phyloP scores from a whole-genome alignment of 768 basidiomycete species.

The Cystobasidiopsis lactophilus region DNA sequence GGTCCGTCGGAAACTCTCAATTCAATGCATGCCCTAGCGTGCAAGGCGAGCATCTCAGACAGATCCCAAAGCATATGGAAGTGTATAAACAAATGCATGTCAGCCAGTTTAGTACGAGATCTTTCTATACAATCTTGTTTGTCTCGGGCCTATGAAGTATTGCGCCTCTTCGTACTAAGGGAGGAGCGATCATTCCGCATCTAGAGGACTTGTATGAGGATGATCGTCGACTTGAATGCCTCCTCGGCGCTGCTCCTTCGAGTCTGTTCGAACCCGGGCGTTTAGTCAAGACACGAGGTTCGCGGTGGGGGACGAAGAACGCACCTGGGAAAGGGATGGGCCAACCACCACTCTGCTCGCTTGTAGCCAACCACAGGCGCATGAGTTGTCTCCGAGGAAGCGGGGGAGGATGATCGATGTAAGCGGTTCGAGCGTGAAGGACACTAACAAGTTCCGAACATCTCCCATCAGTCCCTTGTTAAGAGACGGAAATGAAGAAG shows the following conservation, averaged over 20 bases:
- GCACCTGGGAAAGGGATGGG: conserved; percentile 17
- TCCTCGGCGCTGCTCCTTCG: conserved; percentile 19
- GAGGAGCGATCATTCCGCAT: conserved; percentile 13
- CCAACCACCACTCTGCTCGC: conserved; percentile 23
- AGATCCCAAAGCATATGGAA: too few species aligned
- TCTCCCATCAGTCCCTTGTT: conserved; percentile 13
- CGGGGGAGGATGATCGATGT: conserved; percentile 21
- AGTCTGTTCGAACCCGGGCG: conserved; percentile 18
- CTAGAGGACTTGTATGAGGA: conserved; percentile 16
- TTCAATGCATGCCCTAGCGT: too few species aligned
- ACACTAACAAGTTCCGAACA: conserved; percentile 1
- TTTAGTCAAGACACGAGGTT: background rate
- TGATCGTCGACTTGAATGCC: conserved; percentile 23
- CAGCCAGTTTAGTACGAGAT: too few species aligned
- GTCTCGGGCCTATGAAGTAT: too few species aligned
- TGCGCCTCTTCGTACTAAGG: too few species aligned
- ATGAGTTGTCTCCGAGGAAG: conserved; percentile 21
- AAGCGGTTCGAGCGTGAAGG: conserved; percentile 8
- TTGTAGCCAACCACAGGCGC: conserved; percentile 23
- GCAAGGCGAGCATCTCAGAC: too few species aligned
- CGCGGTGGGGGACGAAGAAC: background rate
- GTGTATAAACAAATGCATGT: too few species aligned
- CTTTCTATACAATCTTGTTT: too few species aligned
- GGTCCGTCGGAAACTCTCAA: too few species aligned
- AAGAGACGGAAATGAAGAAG: too few species aligned